Evolutionary conservation across 768 basidiomycete genomes (phyloP).

Genomic region (Kwoniella dendrophila): DNA sequence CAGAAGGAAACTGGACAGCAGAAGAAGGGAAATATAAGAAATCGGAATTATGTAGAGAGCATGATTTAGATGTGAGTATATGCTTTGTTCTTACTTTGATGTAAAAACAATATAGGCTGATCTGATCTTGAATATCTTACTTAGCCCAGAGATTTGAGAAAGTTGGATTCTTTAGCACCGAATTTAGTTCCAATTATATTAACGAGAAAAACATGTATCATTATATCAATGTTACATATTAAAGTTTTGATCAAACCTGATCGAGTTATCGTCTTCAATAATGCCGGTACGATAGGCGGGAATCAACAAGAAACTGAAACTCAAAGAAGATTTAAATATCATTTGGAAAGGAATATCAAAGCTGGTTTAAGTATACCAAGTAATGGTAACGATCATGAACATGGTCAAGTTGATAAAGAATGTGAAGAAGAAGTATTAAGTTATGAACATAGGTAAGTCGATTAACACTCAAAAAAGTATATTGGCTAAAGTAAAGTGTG

Average conservation of each 20-base stretch:
- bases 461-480: too few relatives aligned
- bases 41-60: slow-evolving; percentile 82
- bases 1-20: slow-evolving; percentile 65
- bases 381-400: slow-evolving; percentile 2
- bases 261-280: slow-evolving; percentile 86
- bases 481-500: too few relatives aligned
- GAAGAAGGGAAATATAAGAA: slow-evolving; percentile 68
- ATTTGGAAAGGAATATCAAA: slow-evolving; percentile 47
- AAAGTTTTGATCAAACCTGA: slow-evolving; percentile 93
- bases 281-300: slow-evolving; percentile 71
- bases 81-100: slow-evolving; percentile 5
- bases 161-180: slow-evolving; percentile 91
- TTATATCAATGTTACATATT: slow-evolving; percentile 94
- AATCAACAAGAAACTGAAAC: slow-evolving; percentile 35
- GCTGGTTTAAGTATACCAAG: slow-evolving; percentile 31
- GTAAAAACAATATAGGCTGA: background rate
- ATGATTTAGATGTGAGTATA: slow-evolving; percentile 79
- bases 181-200: slow-evolving; percentile 94
- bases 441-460: slow-evolving; percentile 54
- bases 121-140: background rate
- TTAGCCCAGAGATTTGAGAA: slow-evolving; percentile 91
- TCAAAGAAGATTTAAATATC: slow-evolving; percentile 46
- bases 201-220: slow-evolving; percentile 79
- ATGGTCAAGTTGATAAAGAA: slow-evolving; percentile 17
- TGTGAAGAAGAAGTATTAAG: slow-evolving; percentile 39